Evolutionary conservation across 2,329 filamentous ascomycete species (phyloP).

Genomic region (Hirsutella rhossiliensis): DNA sequence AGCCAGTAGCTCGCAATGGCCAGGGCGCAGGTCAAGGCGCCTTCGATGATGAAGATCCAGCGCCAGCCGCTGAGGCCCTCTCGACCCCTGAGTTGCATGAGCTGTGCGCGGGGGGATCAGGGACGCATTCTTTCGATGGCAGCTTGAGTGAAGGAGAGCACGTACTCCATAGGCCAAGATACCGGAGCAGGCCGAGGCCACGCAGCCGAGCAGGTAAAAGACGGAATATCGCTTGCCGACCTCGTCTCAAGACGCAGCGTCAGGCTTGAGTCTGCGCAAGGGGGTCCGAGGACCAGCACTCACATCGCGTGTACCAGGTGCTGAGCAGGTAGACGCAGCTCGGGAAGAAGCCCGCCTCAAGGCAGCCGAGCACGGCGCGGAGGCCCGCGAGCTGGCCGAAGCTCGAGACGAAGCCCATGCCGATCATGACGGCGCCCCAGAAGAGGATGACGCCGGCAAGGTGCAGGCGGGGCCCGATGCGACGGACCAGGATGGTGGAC

Average conservation of each 20-base stretch:
- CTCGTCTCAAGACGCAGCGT: conserved; percentile 33
- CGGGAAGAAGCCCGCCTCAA: conserved; percentile 63
- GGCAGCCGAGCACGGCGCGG: conserved; percentile 46
- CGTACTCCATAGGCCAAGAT: conserved; percentile 55
- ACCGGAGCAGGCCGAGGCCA: conserved; percentile 54
- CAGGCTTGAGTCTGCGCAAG: neutral
- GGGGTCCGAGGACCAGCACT: conserved; percentile 12
- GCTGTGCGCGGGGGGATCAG: conserved; percentile 11
- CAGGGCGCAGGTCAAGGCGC: conserved; percentile 40
- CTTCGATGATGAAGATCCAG: conserved; percentile 53
- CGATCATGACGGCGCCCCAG: conserved; percentile 52
- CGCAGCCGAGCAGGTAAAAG: conserved; percentile 58
- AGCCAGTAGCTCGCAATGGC: conserved; percentile 40
- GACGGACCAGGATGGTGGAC: conserved; percentile 55
- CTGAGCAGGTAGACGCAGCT: conserved; percentile 60
- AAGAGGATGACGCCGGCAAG: conserved; percentile 39
- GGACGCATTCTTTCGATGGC: neutral
- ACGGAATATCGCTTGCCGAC: conserved; percentile 56
- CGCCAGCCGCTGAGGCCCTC: conserved; percentile 47
- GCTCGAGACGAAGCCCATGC: conserved; percentile 48
- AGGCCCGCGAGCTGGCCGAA: conserved; percentile 41
- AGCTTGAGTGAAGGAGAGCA: neutral
- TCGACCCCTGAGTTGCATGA: conserved; percentile 51
- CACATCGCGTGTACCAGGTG: conserved; percentile 59
- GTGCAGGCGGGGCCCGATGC: conserved; percentile 49